Conservation (phyloP, 2,329 filamentous ascomycete genomes). For the Torrubiellomyces zombiae region DNA sequence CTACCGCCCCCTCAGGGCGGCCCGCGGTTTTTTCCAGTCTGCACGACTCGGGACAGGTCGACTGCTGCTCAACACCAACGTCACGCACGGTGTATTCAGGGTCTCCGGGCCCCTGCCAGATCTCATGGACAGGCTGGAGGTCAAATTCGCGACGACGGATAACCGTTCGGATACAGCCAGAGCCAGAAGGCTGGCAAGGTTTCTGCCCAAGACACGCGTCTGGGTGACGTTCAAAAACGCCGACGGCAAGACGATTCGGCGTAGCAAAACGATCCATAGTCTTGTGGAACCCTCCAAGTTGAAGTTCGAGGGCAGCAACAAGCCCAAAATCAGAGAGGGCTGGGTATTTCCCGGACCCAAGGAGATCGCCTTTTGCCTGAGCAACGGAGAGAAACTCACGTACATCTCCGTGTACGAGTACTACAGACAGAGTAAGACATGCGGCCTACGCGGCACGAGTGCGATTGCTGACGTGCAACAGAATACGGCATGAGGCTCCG, state of each 20-base stretch:
- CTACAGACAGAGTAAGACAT: slow-evolving; percentile 23
- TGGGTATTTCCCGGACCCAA: slow-evolving; percentile 16
- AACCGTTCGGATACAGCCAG: too few species aligned
- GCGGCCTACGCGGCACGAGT: too few species aligned
- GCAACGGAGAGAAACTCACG: slow-evolving; percentile 9
- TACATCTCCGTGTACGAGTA: slow-evolving; percentile 26
- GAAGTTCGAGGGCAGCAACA: slow-evolving; percentile 6
- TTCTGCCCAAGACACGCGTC: slow-evolving; percentile 22
- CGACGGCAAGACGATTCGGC: slow-evolving; percentile 13
- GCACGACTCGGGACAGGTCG: slow-evolving; percentile 35
- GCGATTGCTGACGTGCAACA: slow-evolving; percentile 5
- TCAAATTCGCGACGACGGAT: slow-evolving; percentile 5
- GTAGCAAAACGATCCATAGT: slow-evolving; percentile 13
- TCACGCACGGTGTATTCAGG: slow-evolving; percentile 36
- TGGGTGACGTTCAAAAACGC: slow-evolving; percentile 14
- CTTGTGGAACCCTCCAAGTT: slow-evolving; percentile 11
- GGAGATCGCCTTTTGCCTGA: slow-evolving; percentile 15
- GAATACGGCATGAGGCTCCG: slow-evolving; percentile 19
- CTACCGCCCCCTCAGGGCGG: slow-evolving; percentile 19
- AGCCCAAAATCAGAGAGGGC: slow-evolving; percentile 8
- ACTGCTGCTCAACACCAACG: slow-evolving; percentile 37
- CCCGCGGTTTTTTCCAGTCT: slow-evolving; percentile 40
- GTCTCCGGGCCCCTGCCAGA: slow-evolving; percentile 17
- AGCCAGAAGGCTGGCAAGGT: slow-evolving; percentile 17
- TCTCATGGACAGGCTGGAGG: slow-evolving; percentile 14